Base-by-base conservation (phyloP, 2,329 filamentous ascomycete species). In the Monascus ruber region DNA sequence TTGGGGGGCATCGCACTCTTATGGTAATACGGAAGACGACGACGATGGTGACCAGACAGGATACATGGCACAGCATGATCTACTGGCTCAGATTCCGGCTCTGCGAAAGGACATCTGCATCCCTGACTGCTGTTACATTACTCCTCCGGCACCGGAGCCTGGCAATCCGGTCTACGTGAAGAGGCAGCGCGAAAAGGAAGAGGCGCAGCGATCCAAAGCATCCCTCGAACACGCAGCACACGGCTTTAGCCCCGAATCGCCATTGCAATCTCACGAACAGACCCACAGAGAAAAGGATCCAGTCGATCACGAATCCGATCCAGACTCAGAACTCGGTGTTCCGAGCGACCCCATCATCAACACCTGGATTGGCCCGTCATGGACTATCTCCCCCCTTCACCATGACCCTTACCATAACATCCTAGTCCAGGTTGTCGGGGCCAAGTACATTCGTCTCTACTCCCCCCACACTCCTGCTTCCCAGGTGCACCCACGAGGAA, bases 401-500 rank as follows among this genome's bases (percentile, higher is more conserved):
- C 93, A 86, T 1, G 91, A 96, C 54, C 85, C 84, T 1, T 93
- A 95, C 59, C 85, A 95, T 56, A 96, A 96, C 55, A 76, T 96
- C 35, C 74, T 96, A 4, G 81, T 81, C 24, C 91, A 96, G 60
- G 83, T 93, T 0, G 84, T 94, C 0, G 91, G 91, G 0, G 71
- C 76, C 41, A 98, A 98, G 62, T 96, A 96, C 59, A 68, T 96
- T n/a, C 74, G 91, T 1, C 69, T 96, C 2, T 96, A 95, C 58
- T 71, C 81, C 1, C 88, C 89, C 0, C 58, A 60, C 10, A 71
- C 79, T 34, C 77, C 74, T 4, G 48, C 56, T 3, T 61, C 59
- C 7, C 52, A 59, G 37, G 66, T 66, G 11, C 48, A 65, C 33
- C 63, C 63, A 5, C 53, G 59, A 6, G 62, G 62, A 17, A 56